Conservation (phyloP, 2,329 filamentous ascomycete genomes). For the Colletotrichum viniferum region DNA sequence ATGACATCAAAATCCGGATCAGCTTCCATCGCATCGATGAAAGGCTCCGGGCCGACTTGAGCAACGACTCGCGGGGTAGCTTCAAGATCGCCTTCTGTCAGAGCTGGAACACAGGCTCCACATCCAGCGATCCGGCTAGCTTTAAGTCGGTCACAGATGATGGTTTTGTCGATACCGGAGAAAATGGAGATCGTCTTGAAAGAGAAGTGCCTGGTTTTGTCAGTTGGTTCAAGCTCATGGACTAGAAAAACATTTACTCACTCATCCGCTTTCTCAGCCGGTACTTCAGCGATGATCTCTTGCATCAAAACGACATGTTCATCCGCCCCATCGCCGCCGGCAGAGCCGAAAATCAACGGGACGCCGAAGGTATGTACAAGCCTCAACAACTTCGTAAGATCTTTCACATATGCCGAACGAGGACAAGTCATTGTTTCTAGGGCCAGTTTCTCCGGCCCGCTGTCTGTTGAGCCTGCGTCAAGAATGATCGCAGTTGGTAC, state of each 20-base stretch:
- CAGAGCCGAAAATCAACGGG: background rate
- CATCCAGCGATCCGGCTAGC: fast-evolving
- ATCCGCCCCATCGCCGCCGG: background rate
- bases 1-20: background rate
- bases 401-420: background rate
- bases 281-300: background rate
- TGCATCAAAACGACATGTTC: background rate
- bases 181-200: background rate
- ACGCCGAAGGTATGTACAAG: background rate
- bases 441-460: background rate
- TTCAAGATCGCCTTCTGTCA: background rate
- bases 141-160: background rate
- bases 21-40: background rate
- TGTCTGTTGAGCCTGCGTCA: background rate
- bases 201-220: background rate
- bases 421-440: background rate
- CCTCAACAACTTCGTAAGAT: background rate
- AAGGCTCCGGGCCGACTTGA: background rate
- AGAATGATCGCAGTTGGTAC: background rate
- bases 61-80: background rate
- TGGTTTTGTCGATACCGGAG: background rate
- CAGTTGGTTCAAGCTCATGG: background rate
- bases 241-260: background rate
- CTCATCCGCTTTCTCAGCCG: background rate
- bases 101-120: background rate